phyloP scores from a whole-genome alignment of 306 rosid species.

The Rosa rugosa region DNA sequence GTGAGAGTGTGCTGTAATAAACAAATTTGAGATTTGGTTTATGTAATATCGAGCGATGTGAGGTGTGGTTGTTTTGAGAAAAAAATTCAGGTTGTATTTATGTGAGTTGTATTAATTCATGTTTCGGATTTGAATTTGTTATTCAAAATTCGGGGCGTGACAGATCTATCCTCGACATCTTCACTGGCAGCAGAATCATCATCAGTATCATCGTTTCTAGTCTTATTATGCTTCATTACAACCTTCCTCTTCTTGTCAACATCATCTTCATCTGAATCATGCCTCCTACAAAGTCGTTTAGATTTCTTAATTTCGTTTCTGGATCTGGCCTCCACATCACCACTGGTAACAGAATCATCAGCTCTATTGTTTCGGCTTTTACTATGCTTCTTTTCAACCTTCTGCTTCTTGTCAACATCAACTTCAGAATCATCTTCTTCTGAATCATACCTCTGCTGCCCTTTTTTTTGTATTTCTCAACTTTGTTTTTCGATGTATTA shows the following conservation, averaged over 20 bases:
- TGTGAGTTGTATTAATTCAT: too few relatives aligned
- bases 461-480: too few relatives aligned
- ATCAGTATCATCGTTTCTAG: slow-evolving; percentile 38
- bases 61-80: too few relatives aligned
- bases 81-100: too few relatives aligned
- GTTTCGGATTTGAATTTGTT: too few relatives aligned
- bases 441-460: too few relatives aligned
- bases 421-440: slow-evolving; percentile 41
- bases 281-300: slow-evolving; percentile 18
- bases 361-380: slow-evolving; percentile 14
- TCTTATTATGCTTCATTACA: slow-evolving; percentile 45
- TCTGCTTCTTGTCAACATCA: slow-evolving; percentile 38
- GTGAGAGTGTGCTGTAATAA: too few relatives aligned
- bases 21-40: too few relatives aligned
- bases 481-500: too few relatives aligned
- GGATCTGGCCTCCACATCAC: neutral
- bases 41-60: too few relatives aligned
- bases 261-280: slow-evolving; percentile 23
- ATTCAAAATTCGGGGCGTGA: too few relatives aligned
- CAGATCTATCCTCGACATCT: slow-evolving; percentile 3
- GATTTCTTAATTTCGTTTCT: slow-evolving; percentile 20
- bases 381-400: slow-evolving; percentile 43
- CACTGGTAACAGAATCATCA: too few relatives aligned
- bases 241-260: slow-evolving; percentile 42
- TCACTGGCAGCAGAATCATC: slow-evolving; percentile 32